Conservation (phyloP, 2,329 filamentous ascomycete genomes). For the Hypomyces perniciosus region DNA sequence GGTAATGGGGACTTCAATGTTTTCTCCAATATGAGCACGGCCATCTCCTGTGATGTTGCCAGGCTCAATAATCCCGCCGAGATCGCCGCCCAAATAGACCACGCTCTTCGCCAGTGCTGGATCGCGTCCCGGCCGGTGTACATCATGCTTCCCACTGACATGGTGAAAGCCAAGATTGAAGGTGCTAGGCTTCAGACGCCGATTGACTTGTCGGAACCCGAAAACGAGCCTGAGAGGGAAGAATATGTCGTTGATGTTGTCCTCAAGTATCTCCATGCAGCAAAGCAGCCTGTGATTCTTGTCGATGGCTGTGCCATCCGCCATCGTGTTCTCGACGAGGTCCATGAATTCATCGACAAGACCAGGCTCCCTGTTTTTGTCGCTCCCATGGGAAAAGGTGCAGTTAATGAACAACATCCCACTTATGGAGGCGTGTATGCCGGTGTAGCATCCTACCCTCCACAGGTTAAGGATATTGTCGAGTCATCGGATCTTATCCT, state of each 20-base stretch:
- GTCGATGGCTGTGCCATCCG: conserved; percentile 80
- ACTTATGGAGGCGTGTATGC: conserved; percentile 81
- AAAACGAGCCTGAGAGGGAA: conserved; percentile 66
- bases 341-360: conserved; percentile 65
- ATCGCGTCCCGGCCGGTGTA: conserved; percentile 73
- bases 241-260: conserved; percentile 79
- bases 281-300: conserved; percentile 70
- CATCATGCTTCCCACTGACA: conserved; percentile 75
- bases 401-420: conserved; percentile 68
- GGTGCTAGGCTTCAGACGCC: conserved; percentile 64
- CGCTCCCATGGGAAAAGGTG: conserved; percentile 86
- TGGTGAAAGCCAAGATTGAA: conserved; percentile 70
- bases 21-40: conserved; percentile 70
- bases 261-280: conserved; percentile 63
- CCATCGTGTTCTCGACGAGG: conserved; percentile 66
- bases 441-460: conserved; percentile 64
- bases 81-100: conserved; percentile 70
- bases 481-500: conserved; percentile 67
- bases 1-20: conserved; percentile 77
- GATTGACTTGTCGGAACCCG: conserved; percentile 58
- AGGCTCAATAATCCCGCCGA: conserved; percentile 64
- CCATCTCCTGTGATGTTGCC: conserved; percentile 65
- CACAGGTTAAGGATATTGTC: conserved; percentile 56
- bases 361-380: conserved; percentile 75
- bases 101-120: conserved; percentile 69